Conservation (phyloP, 73 alveolate species). For the Tetrahymena thermophila region DNA sequence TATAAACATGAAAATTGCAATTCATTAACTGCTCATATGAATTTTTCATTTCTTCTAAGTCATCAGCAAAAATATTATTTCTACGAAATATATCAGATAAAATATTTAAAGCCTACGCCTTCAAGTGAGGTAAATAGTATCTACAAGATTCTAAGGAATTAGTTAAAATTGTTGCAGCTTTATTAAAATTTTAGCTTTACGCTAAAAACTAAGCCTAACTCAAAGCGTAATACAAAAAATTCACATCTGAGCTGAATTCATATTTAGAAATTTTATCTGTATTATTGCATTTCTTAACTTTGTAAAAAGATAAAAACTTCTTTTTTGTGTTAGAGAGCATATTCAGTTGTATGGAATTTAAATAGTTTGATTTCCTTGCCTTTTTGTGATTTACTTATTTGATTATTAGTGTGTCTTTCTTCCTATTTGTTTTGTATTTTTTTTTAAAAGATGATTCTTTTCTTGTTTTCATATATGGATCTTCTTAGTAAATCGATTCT, state of each 20-base stretch:
- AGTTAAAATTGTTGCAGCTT: neutral
- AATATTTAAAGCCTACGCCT: neutral
- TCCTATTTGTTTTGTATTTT: no score
- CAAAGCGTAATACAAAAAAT: neutral
- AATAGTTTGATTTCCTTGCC: neutral
- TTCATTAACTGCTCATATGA: neutral
- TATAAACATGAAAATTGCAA: neutral
- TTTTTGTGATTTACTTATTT: no score
- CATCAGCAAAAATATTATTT: neutral
- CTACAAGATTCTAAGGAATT: neutral
- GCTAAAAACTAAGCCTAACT: neutral
- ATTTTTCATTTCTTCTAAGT: neutral
- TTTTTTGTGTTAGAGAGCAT: neutral
- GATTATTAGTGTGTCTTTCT: no score
- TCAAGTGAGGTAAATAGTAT: neutral
- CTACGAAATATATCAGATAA: neutral
- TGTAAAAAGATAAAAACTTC: neutral
- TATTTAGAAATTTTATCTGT: neutral
- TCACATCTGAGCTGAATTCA: neutral
- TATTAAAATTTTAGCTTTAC: neutral
- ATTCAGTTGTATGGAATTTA: no score
- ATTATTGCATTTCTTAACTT: neutral
- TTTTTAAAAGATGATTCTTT: neutral
- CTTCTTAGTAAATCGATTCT: no score
- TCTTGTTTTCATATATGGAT: no score